phyloP scores from a whole-genome alignment of 495 filamentous ascomycete species.

The Penicillium soppii region DNA sequence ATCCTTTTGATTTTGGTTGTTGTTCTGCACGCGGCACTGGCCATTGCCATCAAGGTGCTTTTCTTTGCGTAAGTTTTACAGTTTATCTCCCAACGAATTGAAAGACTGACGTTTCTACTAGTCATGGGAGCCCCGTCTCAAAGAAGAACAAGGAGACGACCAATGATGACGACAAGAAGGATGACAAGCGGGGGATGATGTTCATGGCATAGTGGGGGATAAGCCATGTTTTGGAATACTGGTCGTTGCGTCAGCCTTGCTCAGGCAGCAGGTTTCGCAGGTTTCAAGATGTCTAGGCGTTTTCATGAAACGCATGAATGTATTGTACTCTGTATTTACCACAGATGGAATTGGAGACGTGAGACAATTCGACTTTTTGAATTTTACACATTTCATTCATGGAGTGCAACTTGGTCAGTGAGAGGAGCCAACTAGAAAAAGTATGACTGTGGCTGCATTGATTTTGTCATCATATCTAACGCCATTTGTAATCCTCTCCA shows the following conservation, averaged over 20 bases:
- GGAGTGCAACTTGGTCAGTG: constrained; percentile 40
- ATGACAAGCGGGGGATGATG: constrained; percentile 34
- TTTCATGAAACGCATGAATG: constrained; percentile 10
- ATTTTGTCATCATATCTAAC: constrained; percentile 49
- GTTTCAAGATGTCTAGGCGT: constrained; percentile 13
- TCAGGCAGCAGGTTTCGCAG: constrained; percentile 22
- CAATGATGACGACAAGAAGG: constrained; percentile 25
- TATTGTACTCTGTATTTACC: constrained; percentile 22
- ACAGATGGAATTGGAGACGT: background rate
- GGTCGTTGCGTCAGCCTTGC: constrained; percentile 14
- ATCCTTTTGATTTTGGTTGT: constrained; percentile 82
- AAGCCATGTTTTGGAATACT: background rate
- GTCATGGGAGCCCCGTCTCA: constrained; percentile 63
- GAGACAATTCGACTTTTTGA: constrained; percentile 30
- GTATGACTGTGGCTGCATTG: constrained; percentile 43
- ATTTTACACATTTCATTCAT: constrained; percentile 43
- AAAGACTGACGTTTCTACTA: constrained; percentile 23
- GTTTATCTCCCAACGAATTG: background rate
- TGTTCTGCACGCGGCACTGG: constrained; percentile 78
- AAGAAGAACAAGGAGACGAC: constrained; percentile 46
- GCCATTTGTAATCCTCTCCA: constrained; percentile 45
- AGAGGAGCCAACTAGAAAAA: constrained; percentile 45
- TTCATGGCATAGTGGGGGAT: constrained; percentile 17
- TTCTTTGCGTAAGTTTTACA: constrained; percentile 75
- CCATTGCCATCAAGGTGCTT: constrained; percentile 89